Evolutionary conservation across 495 filamentous ascomycete genomes (phyloP), one percentile per base, ranked within the genome.

Genomic region (Aspergillus leporis): DNA sequence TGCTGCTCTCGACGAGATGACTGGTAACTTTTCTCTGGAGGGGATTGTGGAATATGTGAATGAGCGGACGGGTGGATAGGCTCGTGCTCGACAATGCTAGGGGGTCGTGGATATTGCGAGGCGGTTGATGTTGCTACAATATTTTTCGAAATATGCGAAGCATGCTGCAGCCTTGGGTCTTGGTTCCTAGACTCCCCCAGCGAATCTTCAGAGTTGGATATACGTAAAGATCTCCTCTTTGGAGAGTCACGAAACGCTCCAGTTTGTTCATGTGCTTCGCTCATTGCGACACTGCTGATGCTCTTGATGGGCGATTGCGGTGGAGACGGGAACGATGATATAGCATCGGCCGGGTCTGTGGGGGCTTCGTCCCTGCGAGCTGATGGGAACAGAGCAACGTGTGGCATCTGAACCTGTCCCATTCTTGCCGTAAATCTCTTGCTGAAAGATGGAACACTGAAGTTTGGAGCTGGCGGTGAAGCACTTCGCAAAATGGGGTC

Each of bases 361-460:
- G 64, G 55, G 4, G 30, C 59, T 2, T 62, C 51, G 43, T 70
- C 66, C 12, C 55, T 63, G 8, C 55, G 56, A 14, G 51, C 40
- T 55, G 65, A 62, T 23, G 70, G 36, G 7, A 64, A 51, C 2
- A 61, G 61, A 28, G 66, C 56, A 16, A 41, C 43, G 23, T 69
- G 68, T 1, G 62, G 48, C 14, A 56, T 25, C 6, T 66, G 60
- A 12, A 32, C 49, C 4, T 60, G 56, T 4, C 66, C 68, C 2
- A 58, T 55, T 45, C 66, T 62, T 5, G 71, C 52, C 0, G 70
- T 65, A 41, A 77, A 79, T 52, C 75, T 73, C 61, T 70, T 76
- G 69, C 77, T 81, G 52, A 81, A 81, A 5, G 69, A 74, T 16
- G 79, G 79, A 25, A 82, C 78, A 55, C 79, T 82, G 53, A 81